Base-by-base conservation (phyloP, 108 stramenopile genomes). In the Nannochloropsis gaditana region DNA sequence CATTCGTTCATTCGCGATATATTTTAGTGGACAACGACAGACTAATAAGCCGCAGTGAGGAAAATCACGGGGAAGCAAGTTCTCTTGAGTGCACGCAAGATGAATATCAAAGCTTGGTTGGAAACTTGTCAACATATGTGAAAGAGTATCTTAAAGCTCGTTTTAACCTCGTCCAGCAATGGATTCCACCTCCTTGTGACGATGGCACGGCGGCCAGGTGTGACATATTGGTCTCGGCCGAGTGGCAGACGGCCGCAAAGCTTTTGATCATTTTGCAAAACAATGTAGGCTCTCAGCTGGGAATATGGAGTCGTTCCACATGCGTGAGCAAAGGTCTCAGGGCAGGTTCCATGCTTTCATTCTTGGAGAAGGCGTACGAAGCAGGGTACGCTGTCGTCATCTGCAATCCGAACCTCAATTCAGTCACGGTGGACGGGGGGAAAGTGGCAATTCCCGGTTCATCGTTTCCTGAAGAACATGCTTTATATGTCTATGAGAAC, bases 201-300 rank as follows among this genome's bases (percentile, higher is more conserved):
- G 86, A 87, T n/a, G 31, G 31, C 31, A 42, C 82, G 43, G 83
- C 83, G 42, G 43, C 79, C 31, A 80, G 15, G 41, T 83, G 83
- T 15, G 31, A 44, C 5, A 50, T 87, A 3, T 19, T 87, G 15
- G 45, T 83, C 43, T 80, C 86, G 9, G 42, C n/a, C 21, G 83
- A 87, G 45, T 84, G 83, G 83, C 9, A 41, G 8, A 82, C 5
- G 10, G 73, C 83, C 19, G 9, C 81, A 3, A 87, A 84, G 44
- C 83, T 87, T 19, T 44, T 87, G 21, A 19, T 87, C 31, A 80
- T 87, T 15, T 10, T 87, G 41, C 86, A 87, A 47, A 87, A 87
- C 19, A 17, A 83, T 17, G 43, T 43, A n/a, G 86, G 86, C 11
- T 84, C 86, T 6, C 86, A 84, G 9, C 6, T 87, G 83, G 86